A percentile compares a stretch with the other conserved stretches of the same genome.
Conservation (phyloP, 441 rosid genomes). For the Flueggea neowawraea region DNA sequence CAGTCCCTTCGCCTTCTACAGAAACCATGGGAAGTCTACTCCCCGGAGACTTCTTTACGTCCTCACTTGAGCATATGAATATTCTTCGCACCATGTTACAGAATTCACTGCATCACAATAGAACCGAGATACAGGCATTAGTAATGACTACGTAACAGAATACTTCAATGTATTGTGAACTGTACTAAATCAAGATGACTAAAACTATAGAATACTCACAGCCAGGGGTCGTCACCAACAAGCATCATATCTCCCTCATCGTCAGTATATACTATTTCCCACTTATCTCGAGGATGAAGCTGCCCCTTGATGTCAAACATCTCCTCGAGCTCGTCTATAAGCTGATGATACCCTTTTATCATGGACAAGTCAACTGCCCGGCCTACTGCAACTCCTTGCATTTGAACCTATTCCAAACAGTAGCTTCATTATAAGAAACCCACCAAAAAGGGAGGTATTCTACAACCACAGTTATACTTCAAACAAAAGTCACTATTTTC, state of each 20-base stretch:
- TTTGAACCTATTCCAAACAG: conserved; percentile 54
- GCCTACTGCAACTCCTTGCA: conserved; percentile 94
- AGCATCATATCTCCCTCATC: conserved; percentile 97
- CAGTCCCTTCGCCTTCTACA: conserved; percentile 36
- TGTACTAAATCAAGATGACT: too few species aligned
- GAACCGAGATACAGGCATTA: neutral
- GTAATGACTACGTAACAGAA: too few species aligned
- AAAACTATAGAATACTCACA: conserved; percentile 41
- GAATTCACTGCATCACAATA: conserved; percentile 64
- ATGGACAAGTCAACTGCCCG: conserved; percentile 77
- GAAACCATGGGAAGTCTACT: conserved; percentile 38
- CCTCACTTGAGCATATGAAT: conserved; percentile 63
- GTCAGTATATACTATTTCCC: conserved; percentile 80
- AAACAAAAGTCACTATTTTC: conserved; percentile 57
- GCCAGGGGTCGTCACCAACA: conserved; percentile 91
- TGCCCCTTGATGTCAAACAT: conserved; percentile 86
- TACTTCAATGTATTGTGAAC: too few species aligned
- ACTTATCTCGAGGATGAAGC: conserved; percentile 56
- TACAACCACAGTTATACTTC: conserved; percentile 5
- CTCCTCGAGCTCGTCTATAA: conserved; percentile 68
- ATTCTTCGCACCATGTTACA: conserved; percentile 85
- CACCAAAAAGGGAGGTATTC: too few species aligned
- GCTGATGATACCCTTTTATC: conserved; percentile 67
- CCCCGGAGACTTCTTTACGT: conserved; percentile 64
- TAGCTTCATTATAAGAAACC: too few species aligned